Percentiles rank a stretch among this genome's conserved stretches.
These are phyloP conservation scores for Plasmodium billcollinsi DNA, from an alignment of 169 alveolate species.

Conservation along the genomic window DNA sequence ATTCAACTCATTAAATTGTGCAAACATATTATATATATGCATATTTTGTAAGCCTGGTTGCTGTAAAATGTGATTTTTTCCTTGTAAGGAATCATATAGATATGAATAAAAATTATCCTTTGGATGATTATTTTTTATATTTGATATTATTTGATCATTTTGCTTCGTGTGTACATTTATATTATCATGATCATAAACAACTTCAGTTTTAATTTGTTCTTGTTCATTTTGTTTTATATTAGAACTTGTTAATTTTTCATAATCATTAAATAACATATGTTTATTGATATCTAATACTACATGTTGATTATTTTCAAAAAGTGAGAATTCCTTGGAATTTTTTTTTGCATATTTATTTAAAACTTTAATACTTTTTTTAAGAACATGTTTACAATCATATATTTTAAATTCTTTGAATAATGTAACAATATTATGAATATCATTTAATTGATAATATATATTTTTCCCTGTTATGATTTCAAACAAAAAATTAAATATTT, in stretches of 20 bases:
- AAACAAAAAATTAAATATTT: constrained; percentile 39
- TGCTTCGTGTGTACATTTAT: not conserved
- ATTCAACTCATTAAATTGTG: constrained; percentile 49
- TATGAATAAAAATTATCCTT: constrained; percentile 19
- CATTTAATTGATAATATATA: constrained; percentile 42
- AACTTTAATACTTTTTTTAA: constrained; percentile 30
- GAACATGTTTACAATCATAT: constrained; percentile 61
- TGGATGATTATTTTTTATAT: not conserved
- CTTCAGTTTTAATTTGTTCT: not conserved
- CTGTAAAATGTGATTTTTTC: constrained; percentile 20
- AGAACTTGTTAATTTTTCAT: not conserved
- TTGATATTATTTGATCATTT: not conserved
- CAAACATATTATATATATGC: constrained; percentile 32
- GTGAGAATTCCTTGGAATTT: constrained; percentile 24
- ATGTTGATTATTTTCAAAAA: constrained; percentile 30
- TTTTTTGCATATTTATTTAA: constrained; percentile 50
- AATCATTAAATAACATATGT: constrained; percentile 13
- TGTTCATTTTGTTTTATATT: not conserved
- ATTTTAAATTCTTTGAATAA: constrained; percentile 48
- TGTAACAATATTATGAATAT: constrained; percentile 19
- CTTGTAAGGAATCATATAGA: constrained; percentile 13
- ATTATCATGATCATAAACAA: not conserved
- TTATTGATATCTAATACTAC: constrained; percentile 25
- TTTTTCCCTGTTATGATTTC: constrained; percentile 64
- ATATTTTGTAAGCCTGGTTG: constrained; percentile 8